phyloP scores from a whole-genome alignment of 164 flowering plant genomes.

The Magnolia kwangsiensis region DNA sequence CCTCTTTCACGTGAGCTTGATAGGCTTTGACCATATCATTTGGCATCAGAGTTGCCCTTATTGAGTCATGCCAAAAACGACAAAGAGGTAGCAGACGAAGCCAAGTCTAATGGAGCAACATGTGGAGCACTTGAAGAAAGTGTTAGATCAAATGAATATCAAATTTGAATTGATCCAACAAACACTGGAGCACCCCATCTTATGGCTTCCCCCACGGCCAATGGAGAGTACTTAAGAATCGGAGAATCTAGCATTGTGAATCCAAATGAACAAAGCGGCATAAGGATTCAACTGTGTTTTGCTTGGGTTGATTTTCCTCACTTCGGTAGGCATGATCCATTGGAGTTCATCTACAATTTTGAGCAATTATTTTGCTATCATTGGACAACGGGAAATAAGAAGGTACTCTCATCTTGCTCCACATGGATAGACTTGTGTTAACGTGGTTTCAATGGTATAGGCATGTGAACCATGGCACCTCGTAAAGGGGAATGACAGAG shows the following conservation, averaged over 20 bases:
- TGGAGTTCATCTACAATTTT: neutral
- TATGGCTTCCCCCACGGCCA: neutral
- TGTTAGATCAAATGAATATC: neutral
- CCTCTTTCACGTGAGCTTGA: too few relatives aligned
- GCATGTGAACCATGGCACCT: neutral
- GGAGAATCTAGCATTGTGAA: neutral
- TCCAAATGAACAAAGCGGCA: neutral
- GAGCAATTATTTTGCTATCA: neutral
- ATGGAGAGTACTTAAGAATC: neutral
- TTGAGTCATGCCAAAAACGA: neutral
- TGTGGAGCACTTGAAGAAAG: neutral
- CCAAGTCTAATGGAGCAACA: neutral
- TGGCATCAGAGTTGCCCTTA: neutral
- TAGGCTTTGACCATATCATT: neutral
- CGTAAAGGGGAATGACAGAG: neutral
- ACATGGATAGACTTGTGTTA: neutral
- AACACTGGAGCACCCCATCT: neutral
- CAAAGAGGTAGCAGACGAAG: neutral
- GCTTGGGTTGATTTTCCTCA: neutral
- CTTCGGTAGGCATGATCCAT: neutral
- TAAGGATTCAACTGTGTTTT: neutral
- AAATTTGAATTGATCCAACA: neutral
- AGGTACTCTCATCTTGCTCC: neutral
- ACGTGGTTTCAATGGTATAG: neutral
- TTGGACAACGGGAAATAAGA: neutral